Conservation (phyloP, 108 stramenopile genomes). For the Skeletonema grethae region DNA sequence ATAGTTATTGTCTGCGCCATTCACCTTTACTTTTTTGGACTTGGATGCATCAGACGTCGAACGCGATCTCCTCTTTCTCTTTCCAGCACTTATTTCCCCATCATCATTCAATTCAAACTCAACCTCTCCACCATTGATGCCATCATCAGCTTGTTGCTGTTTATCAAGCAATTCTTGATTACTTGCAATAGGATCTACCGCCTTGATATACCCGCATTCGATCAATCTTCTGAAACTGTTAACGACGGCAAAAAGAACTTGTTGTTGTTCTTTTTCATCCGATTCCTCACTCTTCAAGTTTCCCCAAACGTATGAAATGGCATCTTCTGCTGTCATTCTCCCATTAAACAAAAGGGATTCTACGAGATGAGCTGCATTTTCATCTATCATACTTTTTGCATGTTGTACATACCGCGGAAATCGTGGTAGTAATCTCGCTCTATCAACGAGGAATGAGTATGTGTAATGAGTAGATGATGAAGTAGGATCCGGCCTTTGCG, state of each 20-base stretch:
- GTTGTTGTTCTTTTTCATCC: constrained; percentile 5
- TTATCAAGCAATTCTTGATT: constrained; percentile 17
- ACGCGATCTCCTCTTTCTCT: constrained; percentile 14
- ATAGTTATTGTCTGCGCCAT: constrained; percentile 40
- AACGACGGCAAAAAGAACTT: constrained; percentile 47
- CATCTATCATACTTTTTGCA: constrained; percentile 53
- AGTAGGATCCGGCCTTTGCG: constrained; percentile 22
- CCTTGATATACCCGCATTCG: constrained; percentile 62
- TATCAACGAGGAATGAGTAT: constrained; percentile 58
- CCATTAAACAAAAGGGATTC: constrained; percentile 67
- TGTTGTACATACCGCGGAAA: constrained; percentile 74
- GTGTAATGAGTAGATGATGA: constrained; percentile 38
- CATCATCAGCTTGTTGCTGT: constrained; percentile 37
- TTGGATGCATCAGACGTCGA: background rate
- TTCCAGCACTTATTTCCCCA: constrained; percentile 24
- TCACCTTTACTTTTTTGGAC: constrained; percentile 1
- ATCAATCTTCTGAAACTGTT: constrained; percentile 55
- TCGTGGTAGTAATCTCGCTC: constrained; percentile 59
- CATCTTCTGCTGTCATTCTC: constrained; percentile 66
- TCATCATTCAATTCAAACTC: constrained; percentile 48
- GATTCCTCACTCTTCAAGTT: constrained; percentile 16
- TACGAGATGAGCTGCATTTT: constrained; percentile 59
- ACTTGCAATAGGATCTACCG: constrained; percentile 48
- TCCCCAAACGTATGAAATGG: constrained; percentile 54
- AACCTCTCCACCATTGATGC: constrained; percentile 46